Percentiles rank a stretch among this genome's conserved stretches.
phyloP scores from a whole-genome alignment of 2,329 filamentous ascomycete species.

The Ceratocystis lukuohia region DNA sequence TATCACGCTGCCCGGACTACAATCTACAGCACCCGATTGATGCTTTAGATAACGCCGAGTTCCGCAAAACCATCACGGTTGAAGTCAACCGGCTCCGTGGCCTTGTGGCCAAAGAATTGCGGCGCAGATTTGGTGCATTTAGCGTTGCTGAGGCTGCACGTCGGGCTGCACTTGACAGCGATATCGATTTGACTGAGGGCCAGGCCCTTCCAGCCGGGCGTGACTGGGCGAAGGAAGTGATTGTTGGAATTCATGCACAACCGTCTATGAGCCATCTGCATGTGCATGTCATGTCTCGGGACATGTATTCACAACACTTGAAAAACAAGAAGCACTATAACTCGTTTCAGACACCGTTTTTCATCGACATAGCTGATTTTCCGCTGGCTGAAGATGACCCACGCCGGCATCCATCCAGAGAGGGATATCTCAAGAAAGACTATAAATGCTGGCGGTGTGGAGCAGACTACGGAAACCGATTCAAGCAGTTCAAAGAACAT shows the following conservation, averaged over 20 bases:
- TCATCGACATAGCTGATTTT: conserved; percentile 66
- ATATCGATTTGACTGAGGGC: conserved; percentile 30
- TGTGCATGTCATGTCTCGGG: conserved; percentile 71
- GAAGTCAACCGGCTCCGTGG: conserved; percentile 48
- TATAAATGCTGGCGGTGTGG: conserved; percentile 79
- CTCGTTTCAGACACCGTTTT: conserved; percentile 75
- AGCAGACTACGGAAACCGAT: conserved; percentile 57
- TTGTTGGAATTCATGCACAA: conserved; percentile 68
- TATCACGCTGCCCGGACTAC: conserved; percentile 54
- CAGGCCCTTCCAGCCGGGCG: conserved; percentile 54
- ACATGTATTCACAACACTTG: conserved; percentile 59
- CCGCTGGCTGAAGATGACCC: conserved; percentile 55
- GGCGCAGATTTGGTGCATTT: conserved; percentile 48
- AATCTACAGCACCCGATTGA: conserved; percentile 60
- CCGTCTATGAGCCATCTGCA: conserved; percentile 91
- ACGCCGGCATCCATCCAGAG: conserved; percentile 41
- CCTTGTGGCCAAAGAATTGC: conserved; percentile 62
- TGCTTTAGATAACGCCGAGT: conserved; percentile 56
- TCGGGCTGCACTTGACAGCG: conserved; percentile 51
- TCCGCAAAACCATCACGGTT: conserved; percentile 48
- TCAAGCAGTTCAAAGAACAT: conserved; percentile 62
- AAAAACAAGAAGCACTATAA: conserved; percentile 84
- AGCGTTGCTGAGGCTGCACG: conserved; percentile 52
- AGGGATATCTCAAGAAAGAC: conserved; percentile 49
- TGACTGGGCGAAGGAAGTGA: conserved; percentile 64